Conservation (phyloP, 306 rosid species). For the Hippophae tibetana region DNA sequence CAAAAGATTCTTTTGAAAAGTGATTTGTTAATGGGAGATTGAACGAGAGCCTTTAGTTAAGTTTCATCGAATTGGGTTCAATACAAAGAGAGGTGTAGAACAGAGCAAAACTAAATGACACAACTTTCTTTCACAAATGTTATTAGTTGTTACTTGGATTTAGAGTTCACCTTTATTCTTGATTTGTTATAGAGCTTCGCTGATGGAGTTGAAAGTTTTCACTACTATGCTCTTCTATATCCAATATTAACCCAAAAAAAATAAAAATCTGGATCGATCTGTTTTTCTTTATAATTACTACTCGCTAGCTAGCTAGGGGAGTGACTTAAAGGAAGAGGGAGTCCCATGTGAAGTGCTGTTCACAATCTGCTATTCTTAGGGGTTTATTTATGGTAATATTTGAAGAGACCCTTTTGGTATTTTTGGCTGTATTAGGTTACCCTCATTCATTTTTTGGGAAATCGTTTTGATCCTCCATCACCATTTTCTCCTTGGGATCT, state of each 20-base stretch:
- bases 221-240: not conserved
- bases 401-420: conserved; percentile 2
- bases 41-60: conserved; percentile 14
- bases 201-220: conserved; percentile 14
- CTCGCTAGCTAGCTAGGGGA: conserved; percentile 10
- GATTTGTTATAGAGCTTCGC: conserved; percentile 25
- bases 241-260: no score
- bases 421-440: conserved; percentile 7
- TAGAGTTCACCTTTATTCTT: conserved; percentile 16
- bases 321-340: conserved; percentile 26
- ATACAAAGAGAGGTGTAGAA: not conserved
- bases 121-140: conserved; percentile 4
- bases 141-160: conserved; percentile 22
- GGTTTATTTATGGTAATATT: conserved; percentile 21
- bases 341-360: conserved; percentile 39
- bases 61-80: conserved; percentile 8
- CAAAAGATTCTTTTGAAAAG: conserved; percentile 39
- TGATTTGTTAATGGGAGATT: conserved; percentile 25
- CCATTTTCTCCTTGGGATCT: no score
- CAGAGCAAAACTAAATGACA: conserved; percentile 7
- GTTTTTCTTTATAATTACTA: not conserved
- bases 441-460: conserved; percentile 2
- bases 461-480: not conserved
- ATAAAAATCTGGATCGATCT: no score
- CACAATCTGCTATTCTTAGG: conserved; percentile 19